phyloP scores from a whole-genome alignment of 1,284 basidiomycete genomes.

The Schizophyllum amplum region DNA sequence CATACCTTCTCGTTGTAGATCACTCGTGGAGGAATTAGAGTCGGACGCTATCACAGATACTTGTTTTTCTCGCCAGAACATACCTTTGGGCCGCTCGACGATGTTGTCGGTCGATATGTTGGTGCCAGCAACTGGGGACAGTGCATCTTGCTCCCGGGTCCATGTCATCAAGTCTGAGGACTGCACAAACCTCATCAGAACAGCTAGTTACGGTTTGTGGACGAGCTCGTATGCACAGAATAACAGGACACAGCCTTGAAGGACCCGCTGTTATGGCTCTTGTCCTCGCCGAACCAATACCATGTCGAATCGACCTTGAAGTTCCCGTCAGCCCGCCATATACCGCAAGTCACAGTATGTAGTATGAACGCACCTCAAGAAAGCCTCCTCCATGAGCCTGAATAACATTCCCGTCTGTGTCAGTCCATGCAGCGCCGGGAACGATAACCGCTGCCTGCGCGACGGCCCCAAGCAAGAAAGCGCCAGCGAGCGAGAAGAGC shows the following conservation, averaged over 20 bases:
- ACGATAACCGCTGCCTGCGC: conserved; percentile 29
- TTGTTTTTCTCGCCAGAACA: no score
- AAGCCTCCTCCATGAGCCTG: conserved; percentile 59
- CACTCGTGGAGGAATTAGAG: conserved; percentile 23
- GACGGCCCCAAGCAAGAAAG: neutral
- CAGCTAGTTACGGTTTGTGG: neutral
- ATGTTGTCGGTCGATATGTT: conserved; percentile 53
- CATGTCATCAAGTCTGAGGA: conserved; percentile 48
- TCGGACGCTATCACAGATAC: neutral
- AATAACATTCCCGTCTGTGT: conserved; percentile 54
- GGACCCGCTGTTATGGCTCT: conserved; percentile 43
- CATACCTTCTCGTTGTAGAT: conserved; percentile 43
- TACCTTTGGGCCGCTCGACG: conserved; percentile 58
- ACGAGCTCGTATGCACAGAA: conserved; percentile 24
- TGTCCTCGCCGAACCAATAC: conserved; percentile 65
- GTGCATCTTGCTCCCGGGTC: conserved; percentile 50
- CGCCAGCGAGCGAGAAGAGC: neutral
- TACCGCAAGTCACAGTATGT: no score
- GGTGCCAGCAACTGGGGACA: conserved; percentile 43
- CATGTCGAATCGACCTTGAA: conserved; percentile 44
- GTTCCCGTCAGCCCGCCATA: neutral
- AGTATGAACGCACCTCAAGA: conserved; percentile 40
- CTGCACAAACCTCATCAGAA: conserved; percentile 17
- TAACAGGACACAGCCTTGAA: conserved; percentile 59
- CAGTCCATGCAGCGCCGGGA: conserved; percentile 56